These are phyloP conservation scores for Xylariaceae sp. DNA, from an alignment of 2,329 filamentous ascomycete species.

Conservation along the genomic window DNA sequence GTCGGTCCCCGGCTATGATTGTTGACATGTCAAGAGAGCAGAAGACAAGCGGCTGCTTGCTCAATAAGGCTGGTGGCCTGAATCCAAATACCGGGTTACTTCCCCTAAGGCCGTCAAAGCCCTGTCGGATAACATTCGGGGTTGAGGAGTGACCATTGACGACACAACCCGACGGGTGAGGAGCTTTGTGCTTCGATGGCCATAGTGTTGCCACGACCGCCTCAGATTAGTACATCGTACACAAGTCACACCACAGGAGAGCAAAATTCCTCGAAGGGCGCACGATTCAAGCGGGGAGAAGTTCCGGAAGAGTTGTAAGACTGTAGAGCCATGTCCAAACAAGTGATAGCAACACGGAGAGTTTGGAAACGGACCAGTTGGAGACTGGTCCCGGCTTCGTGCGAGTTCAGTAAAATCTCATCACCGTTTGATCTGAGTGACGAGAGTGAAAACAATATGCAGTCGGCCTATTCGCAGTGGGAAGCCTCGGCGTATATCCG, in stretches of 20 bases:
- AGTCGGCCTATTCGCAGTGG: constrained; percentile 19
- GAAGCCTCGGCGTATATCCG: constrained; percentile 17
- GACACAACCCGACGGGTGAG: not conserved
- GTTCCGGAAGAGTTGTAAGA: constrained; percentile 4
- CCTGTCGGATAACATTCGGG: not conserved
- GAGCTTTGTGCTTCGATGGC: not conserved
- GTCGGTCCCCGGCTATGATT: constrained; percentile 15
- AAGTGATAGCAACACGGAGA: not conserved
- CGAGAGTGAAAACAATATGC: constrained; percentile 8
- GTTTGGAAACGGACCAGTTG: constrained; percentile 5
- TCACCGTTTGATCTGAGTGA: constrained; percentile 14
- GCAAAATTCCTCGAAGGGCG: not conserved
- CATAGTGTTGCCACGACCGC: not conserved
- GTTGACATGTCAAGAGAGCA: constrained; percentile 5
- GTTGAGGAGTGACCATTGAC: not conserved
- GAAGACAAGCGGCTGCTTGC: constrained; percentile 14
- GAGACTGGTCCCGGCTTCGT: constrained; percentile 5
- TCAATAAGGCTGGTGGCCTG: constrained; percentile 9
- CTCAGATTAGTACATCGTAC: not conserved
- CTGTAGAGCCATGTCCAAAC: not conserved
- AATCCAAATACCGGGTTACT: constrained; percentile 6
- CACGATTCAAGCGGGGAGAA: not conserved
- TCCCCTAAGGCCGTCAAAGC: not conserved
- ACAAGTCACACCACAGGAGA: not conserved
- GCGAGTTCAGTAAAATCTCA: constrained; percentile 5